Conservation (phyloP, 345 rosid species). For the Toxicodendron radicans region DNA sequence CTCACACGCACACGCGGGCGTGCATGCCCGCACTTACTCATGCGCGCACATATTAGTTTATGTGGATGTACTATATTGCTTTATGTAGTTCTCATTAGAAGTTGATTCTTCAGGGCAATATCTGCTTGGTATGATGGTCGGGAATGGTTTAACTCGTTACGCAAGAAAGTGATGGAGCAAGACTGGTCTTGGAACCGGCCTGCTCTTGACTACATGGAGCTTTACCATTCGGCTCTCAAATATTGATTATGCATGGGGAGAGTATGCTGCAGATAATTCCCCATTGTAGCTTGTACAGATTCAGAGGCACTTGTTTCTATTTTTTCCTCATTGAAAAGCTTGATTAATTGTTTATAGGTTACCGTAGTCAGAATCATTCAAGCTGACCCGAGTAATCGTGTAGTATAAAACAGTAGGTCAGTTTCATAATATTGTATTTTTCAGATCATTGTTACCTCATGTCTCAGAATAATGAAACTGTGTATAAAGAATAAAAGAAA, state of each 20-base stretch:
- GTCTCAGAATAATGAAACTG: neutral
- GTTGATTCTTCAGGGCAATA: constrained; percentile 61
- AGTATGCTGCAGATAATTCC: constrained; percentile 11
- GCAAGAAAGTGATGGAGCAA: constrained; percentile 93
- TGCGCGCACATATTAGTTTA: neutral
- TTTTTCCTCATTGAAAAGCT: constrained; percentile 7
- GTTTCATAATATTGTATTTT: neutral
- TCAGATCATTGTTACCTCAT: neutral
- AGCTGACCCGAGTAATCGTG: constrained; percentile 24
- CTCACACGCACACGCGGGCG: neutral
- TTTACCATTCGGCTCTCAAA: constrained; percentile 81
- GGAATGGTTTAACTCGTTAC: constrained; percentile 71
- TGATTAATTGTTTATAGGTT: constrained; percentile 4
- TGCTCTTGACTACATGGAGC: constrained; percentile 93
- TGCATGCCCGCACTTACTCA: neutral
- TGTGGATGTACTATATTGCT: neutral
- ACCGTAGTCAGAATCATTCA: constrained; percentile 10
- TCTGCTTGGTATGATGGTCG: constrained; percentile 70
- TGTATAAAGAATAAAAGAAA: neutral
- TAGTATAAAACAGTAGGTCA: constrained; percentile 23
- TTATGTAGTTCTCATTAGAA: neutral
- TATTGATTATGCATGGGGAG: neutral
- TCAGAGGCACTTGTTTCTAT: constrained; percentile 3
- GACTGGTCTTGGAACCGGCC: constrained; percentile 99
- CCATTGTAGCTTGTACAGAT: constrained; percentile 34